A percentile compares a stretch with the other conserved stretches of the same genome.
These are phyloP conservation scores for Schizochytrium sp. DNA, from an alignment of 108 stramenopile species.

Conservation along the genomic window DNA sequence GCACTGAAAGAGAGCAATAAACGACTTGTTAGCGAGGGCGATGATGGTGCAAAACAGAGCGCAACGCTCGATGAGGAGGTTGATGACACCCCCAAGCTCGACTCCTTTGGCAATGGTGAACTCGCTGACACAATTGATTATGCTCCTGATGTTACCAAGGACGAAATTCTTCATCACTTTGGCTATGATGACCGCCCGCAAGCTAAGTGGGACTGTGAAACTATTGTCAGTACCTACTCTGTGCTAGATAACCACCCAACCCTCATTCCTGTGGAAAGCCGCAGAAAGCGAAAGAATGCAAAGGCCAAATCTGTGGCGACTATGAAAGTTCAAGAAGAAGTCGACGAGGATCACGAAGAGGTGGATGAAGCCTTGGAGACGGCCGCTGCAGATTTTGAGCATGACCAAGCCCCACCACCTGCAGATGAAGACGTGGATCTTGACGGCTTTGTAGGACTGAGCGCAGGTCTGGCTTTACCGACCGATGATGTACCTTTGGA, in stretches of 20 bases:
- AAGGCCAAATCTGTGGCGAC: neutral
- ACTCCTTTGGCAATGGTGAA: neutral
- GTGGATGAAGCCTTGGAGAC: slow-evolving; percentile 13
- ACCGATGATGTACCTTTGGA: neutral
- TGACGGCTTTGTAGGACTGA: neutral
- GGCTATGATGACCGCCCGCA: slow-evolving; percentile 26
- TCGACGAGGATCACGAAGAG: slow-evolving; percentile 12
- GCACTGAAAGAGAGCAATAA: slow-evolving; percentile 2
- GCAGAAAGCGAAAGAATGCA: neutral
- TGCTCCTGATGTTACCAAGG: neutral
- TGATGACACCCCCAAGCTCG: slow-evolving; percentile 51
- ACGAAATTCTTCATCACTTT: slow-evolving; percentile 46
- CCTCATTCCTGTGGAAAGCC: slow-evolving; percentile 25
- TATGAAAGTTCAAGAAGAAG: neutral
- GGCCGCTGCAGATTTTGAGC: neutral
- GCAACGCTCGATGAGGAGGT: neutral
- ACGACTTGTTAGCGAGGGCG: neutral
- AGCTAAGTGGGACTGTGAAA: slow-evolving; percentile 59
- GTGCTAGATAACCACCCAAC: slow-evolving; percentile 59
- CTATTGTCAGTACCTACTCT: slow-evolving; percentile 62
- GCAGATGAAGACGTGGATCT: neutral
- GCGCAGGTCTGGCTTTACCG: neutral
- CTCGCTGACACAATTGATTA: neutral
- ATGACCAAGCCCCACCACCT: neutral
- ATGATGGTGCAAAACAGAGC: neutral